Evolutionary conservation across 345 rosid genomes (phyloP).

Genomic region (Eucalyptus fibrosa): DNA sequence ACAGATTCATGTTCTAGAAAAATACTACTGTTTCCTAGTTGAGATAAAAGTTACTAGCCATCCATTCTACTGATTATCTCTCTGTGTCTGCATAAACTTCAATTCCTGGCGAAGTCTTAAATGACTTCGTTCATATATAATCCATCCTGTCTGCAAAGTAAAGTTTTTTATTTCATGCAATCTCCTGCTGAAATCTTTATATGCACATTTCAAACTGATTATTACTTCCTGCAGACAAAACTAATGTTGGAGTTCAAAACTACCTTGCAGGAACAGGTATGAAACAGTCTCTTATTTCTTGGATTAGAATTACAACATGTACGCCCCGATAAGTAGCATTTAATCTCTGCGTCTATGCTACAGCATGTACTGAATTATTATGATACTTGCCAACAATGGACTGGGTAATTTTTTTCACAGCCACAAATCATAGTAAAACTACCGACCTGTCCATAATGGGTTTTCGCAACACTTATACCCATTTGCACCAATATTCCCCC

Average conservation of each 20-base stretch:
- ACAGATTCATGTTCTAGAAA: background rate
- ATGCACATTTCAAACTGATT: background rate
- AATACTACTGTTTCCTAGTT: background rate
- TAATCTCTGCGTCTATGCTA: background rate
- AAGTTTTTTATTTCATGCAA: background rate
- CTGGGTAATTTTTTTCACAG: background rate
- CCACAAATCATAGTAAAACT: background rate
- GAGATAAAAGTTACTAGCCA: background rate
- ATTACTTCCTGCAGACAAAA: constrained; percentile 4
- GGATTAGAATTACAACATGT: background rate
- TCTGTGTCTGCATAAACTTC: background rate
- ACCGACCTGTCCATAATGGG: background rate
- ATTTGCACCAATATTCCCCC: background rate
- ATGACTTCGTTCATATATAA: background rate
- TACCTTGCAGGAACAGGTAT: constrained; percentile 18
- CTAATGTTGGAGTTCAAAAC: constrained; percentile 2
- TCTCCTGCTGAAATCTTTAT: background rate
- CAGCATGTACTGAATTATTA: background rate
- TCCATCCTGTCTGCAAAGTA: background rate
- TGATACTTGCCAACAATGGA: background rate
- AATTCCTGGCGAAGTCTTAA: background rate
- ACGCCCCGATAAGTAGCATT: background rate
- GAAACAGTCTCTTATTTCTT: background rate
- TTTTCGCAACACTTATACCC: background rate
- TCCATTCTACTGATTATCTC: background rate